Percentiles rank a stretch among this genome's conserved stretches.
Evolutionary conservation across 768 basidiomycete species (phyloP).

Genomic region (Boletus coccyginus): DNA sequence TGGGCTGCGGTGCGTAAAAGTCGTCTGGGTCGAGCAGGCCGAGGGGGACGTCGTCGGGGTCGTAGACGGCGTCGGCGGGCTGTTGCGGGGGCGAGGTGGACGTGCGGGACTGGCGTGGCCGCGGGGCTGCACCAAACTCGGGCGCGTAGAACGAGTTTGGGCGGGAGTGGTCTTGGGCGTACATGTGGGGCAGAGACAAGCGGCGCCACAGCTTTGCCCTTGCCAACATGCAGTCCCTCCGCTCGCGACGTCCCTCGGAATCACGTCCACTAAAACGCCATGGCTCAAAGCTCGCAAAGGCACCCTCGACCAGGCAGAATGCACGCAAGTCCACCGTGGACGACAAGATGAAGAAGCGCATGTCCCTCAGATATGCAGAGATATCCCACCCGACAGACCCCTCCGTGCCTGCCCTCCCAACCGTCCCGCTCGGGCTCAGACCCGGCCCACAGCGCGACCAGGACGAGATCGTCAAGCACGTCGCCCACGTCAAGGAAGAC

Average conservation of each 20-base stretch:
- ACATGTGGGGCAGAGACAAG: constrained; percentile 26
- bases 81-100: constrained; percentile 26
- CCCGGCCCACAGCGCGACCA: constrained; percentile 36
- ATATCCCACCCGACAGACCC: constrained; percentile 68
- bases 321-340: constrained; percentile 52
- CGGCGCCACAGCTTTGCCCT: constrained; percentile 11
- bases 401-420: constrained; percentile 55
- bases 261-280: constrained; percentile 35
- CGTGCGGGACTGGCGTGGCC: constrained; percentile 10
- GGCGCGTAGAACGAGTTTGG: constrained; percentile 34
- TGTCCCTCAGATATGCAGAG: constrained; percentile 92
- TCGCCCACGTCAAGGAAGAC: constrained; percentile 47
- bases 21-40: constrained; percentile 41
- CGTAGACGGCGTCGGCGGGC: constrained; percentile 32
- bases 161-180: constrained; percentile 27
- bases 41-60: constrained; percentile 41
- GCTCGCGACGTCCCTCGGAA: constrained; percentile 50
- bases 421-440: constrained; percentile 46
- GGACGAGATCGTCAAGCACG: constrained; percentile 50
- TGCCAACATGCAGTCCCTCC: constrained; percentile 54
- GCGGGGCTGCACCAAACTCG: constrained; percentile 17
- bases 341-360: constrained; percentile 95
- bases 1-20: constrained; percentile 28
- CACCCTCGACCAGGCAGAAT: constrained; percentile 35
- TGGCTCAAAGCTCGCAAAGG: constrained; percentile 32